Conservation (phyloP, 192 early-diverging fungal genomes). For the Obelidium mucronatum region DNA sequence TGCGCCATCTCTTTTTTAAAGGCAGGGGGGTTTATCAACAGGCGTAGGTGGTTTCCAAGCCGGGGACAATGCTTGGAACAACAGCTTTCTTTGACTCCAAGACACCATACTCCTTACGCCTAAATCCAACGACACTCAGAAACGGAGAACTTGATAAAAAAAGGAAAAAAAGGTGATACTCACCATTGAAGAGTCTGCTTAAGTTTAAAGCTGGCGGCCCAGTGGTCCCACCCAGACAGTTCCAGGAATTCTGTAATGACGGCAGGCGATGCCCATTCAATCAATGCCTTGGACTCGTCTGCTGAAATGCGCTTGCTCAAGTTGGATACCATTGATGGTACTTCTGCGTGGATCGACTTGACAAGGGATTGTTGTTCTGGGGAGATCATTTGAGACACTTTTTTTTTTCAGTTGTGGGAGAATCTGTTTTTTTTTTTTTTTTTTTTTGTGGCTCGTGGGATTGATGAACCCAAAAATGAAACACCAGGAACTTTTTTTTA, state of each 20-base stretch:
- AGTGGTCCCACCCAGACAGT: background rate
- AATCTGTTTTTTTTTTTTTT: background rate
- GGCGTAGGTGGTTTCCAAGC: too few relatives aligned
- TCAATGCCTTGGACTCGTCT: background rate
- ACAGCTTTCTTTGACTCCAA: too few relatives aligned
- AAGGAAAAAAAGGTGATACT: background rate
- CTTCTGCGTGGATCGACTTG: background rate
- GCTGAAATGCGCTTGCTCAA: background rate
- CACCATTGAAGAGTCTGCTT: slow-evolving; percentile 9
- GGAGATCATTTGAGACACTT: background rate
- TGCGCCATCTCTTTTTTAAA: too few relatives aligned
- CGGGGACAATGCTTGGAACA: too few relatives aligned
- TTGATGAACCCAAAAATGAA: too few relatives aligned
- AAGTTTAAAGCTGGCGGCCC: background rate
- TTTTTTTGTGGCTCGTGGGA: background rate
- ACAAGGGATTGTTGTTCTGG: background rate
- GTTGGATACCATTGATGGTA: background rate
- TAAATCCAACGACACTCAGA: background rate
- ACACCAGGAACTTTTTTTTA: too few relatives aligned
- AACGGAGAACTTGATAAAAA: background rate
- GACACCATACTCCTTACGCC: slow-evolving; percentile 3
- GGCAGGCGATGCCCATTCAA: background rate
- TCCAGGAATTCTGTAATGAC: background rate
- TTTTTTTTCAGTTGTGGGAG: background rate
- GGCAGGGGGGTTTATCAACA: too few relatives aligned